Conservation (phyloP, 768 basidiomycete genomes). For the Hypsizygus marmoreus region DNA sequence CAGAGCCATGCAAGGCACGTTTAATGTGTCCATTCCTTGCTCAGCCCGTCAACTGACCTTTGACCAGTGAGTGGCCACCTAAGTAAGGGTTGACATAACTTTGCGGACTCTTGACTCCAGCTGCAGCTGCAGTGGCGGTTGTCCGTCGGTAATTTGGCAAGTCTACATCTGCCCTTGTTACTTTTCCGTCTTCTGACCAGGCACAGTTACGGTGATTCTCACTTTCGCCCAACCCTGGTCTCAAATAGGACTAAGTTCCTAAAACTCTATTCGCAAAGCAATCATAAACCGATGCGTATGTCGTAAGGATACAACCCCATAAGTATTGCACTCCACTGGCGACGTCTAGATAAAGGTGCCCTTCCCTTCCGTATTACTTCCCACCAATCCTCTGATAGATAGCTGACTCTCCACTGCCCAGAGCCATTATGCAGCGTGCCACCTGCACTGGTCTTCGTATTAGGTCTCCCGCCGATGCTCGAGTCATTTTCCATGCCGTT, state of each 20-base stretch:
- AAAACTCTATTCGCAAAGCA: slow-evolving; percentile 51
- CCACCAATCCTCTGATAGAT: slow-evolving; percentile 17
- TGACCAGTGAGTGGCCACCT: too few relatives aligned
- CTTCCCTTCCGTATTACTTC: slow-evolving; percentile 24
- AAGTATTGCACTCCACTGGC: slow-evolving; percentile 38
- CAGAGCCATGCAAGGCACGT: too few relatives aligned
- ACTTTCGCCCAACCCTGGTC: slow-evolving; percentile 34
- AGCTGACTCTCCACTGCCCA: slow-evolving; percentile 12
- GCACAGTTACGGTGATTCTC: slow-evolving; percentile 39
- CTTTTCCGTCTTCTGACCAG: slow-evolving; percentile 22
- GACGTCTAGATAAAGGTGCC: slow-evolving; percentile 38
- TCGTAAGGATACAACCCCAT: slow-evolving; percentile 43
- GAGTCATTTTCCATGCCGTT: slow-evolving; percentile 76
- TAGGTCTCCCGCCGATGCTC: slow-evolving; percentile 52
- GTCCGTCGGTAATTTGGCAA: slow-evolving; percentile 1
- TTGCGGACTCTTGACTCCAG: too few relatives aligned
- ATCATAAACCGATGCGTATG: slow-evolving; percentile 34
- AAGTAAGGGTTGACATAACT: too few relatives aligned
- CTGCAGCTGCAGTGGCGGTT: not conserved
- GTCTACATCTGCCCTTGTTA: slow-evolving; percentile 12
- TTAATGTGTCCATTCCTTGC: too few relatives aligned
- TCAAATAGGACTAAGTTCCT: slow-evolving; percentile 37
- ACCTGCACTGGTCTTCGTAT: slow-evolving; percentile 54
- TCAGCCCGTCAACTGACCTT: too few relatives aligned
- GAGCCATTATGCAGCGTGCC: slow-evolving; percentile 45